Conservation (phyloP, 2,329 filamentous ascomycete genomes). For the Penicillium sclerotiorum region DNA sequence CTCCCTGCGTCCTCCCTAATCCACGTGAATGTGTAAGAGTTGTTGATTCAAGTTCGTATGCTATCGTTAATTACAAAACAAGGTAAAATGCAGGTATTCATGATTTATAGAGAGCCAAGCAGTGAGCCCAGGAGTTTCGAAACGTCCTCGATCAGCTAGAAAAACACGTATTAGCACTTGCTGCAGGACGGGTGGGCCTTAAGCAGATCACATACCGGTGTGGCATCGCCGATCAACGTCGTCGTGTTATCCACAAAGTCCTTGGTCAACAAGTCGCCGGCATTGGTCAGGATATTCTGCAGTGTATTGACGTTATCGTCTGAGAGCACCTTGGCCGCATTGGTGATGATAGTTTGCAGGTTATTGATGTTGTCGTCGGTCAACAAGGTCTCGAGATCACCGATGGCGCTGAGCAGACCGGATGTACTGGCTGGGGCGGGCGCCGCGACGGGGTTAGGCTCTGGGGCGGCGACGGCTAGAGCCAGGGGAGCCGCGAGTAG, state of each 20-base stretch:
- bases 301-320: constrained; percentile 25
- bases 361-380: constrained; percentile 23
- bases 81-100: background rate
- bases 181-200: background rate
- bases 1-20: too few species aligned
- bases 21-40: too few species aligned
- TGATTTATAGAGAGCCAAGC: constrained; percentile 23
- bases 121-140: constrained; percentile 32
- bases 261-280: constrained; percentile 27
- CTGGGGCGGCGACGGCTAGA: constrained; percentile 22
- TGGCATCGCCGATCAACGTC: constrained; percentile 35
- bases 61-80: constrained; percentile 12
- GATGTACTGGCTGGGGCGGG: constrained; percentile 20
- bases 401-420: constrained; percentile 29
- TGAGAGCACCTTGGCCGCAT: constrained; percentile 27
- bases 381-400: constrained; percentile 21
- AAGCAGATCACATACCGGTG: constrained; percentile 29
- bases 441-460: constrained; percentile 28
- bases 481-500: constrained; percentile 21
- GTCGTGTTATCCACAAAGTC: constrained; percentile 34
- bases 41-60: constrained; percentile 8
- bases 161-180: background rate
- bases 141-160: constrained; percentile 32
- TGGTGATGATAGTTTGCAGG: constrained; percentile 23
- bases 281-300: constrained; percentile 30